phyloP scores from a whole-genome alignment of 805 yeast genomes.

The Candida broadrunensis region DNA sequence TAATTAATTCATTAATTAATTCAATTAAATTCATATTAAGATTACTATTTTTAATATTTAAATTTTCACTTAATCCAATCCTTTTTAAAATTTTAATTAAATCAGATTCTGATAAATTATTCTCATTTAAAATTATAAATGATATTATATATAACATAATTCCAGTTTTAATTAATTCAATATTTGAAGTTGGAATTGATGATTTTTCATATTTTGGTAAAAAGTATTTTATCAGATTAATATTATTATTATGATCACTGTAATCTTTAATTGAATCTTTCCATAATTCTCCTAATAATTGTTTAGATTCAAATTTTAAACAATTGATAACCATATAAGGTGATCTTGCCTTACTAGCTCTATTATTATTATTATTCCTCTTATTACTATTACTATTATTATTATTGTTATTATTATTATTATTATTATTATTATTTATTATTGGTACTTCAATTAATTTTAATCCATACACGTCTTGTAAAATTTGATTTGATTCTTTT shows the following conservation, averaged over 20 bases:
- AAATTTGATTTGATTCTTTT: conserved; percentile 10
- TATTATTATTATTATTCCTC: conserved; percentile 1
- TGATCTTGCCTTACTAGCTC: conserved; percentile 5
- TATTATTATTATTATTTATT: neutral
- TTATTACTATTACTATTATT: conserved; percentile 1
- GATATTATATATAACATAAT: conserved; percentile 24
- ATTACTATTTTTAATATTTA: conserved; percentile 15
- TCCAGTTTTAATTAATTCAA: conserved; percentile 29
- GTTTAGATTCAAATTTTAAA: conserved; percentile 16
- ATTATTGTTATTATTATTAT: conserved; percentile 2
- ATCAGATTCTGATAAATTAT: conserved; percentile 25
- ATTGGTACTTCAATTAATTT: conserved; percentile 17
- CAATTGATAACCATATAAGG: conserved; percentile 19
- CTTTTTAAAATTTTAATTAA: conserved; percentile 17
- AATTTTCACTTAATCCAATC: conserved; percentile 26
- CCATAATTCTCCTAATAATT: conserved; percentile 26
- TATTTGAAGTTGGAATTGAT: conserved; percentile 17
- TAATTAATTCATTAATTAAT: conserved; percentile 23
- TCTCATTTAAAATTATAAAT: conserved; percentile 28
- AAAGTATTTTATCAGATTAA: conserved; percentile 13
- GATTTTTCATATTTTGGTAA: conserved; percentile 18
- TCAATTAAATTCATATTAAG: conserved; percentile 17
- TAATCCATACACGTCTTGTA: conserved; percentile 26
- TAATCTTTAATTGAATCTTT: conserved; percentile 5
- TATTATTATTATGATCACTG: conserved; percentile 4